Percentiles rank a stretch among this genome's conserved stretches.
phyloP scores from a whole-genome alignment of 1,284 basidiomycete genomes.

The Vanrija pseudolonga region DNA sequence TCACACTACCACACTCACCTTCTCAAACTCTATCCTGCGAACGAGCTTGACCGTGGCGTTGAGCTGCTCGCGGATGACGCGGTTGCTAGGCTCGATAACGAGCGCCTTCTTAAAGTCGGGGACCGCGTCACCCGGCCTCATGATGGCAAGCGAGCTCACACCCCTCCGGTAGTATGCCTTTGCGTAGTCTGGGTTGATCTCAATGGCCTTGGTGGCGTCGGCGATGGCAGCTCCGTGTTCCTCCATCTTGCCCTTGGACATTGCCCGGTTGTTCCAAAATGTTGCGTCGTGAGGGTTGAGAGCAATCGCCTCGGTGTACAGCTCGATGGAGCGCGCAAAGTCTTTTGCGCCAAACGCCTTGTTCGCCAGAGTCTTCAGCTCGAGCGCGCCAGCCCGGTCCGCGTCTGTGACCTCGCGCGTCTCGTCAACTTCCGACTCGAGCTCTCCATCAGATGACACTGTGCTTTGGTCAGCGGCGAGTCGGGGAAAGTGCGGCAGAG shows the following conservation, averaged over 20 bases:
- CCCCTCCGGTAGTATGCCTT: conserved; percentile 75
- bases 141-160: conserved; percentile 82
- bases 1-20: conserved; percentile 59
- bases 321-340: conserved; percentile 61
- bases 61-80: conserved; percentile 72
- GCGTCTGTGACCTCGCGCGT: conserved; percentile 58
- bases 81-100: conserved; percentile 82
- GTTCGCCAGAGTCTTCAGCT: conserved; percentile 78
- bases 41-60: conserved; percentile 82
- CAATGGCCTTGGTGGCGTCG: conserved; percentile 67
- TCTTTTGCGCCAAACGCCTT: conserved; percentile 68
- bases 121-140: conserved; percentile 78
- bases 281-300: conserved; percentile 60
- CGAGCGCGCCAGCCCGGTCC: conserved; percentile 63
- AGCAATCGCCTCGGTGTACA: conserved; percentile 74
- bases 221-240: conserved; percentile 50
- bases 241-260: conserved; percentile 54
- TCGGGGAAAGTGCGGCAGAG: neutral
- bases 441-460: conserved; percentile 46
- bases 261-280: conserved; percentile 51
- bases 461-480: conserved; percentile 4
- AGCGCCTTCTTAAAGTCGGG: conserved; percentile 83
- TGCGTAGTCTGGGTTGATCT: conserved; percentile 82
- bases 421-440: conserved; percentile 43
- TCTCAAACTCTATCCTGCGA: conserved; percentile 76